These are phyloP conservation scores for Mallotus japonicus DNA, from an alignment of 441 rosid genomes.

Conservation along the genomic window DNA sequence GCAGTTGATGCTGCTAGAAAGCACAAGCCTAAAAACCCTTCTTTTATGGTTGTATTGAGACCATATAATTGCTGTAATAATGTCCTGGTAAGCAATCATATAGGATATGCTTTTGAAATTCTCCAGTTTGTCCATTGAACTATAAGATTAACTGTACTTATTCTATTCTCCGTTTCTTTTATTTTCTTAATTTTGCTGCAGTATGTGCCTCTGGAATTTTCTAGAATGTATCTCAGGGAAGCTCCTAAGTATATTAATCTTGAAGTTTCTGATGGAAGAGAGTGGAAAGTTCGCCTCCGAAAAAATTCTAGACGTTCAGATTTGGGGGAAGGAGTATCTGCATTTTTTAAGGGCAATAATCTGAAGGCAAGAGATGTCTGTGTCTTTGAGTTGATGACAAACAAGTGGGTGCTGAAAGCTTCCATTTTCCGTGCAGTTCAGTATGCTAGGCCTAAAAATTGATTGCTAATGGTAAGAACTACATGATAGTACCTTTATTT, in stretches of 20 bases:
- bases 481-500: background rate
- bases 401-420: slow-evolving; percentile 9
- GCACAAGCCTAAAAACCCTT: slow-evolving; percentile 19
- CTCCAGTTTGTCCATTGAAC: background rate
- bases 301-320: background rate
- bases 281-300: slow-evolving; percentile 13
- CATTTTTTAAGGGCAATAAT: slow-evolving; percentile 8
- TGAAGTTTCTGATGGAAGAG: slow-evolving; percentile 14
- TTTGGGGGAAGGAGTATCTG: slow-evolving; percentile 4
- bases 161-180: background rate
- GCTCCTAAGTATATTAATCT: background rate
- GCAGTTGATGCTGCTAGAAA: slow-evolving; percentile 15
- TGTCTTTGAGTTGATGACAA: slow-evolving; percentile 18
- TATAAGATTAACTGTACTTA: no score
- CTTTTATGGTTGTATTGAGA: slow-evolving; percentile 17
- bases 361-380: slow-evolving; percentile 24
- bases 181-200: slow-evolving; percentile 4
- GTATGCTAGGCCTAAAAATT: background rate
- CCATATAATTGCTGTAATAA: background rate
- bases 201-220: slow-evolving; percentile 20
- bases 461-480: background rate
- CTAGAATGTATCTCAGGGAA: background rate
- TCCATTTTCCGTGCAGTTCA: slow-evolving; percentile 13
- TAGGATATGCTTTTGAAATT: background rate
- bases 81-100: slow-evolving; percentile 2